Evolutionary conservation across 169 alveolate genomes (phyloP), one percentile per base, ranked within the genome.

Genomic region (Eimeria maxima): DNA sequence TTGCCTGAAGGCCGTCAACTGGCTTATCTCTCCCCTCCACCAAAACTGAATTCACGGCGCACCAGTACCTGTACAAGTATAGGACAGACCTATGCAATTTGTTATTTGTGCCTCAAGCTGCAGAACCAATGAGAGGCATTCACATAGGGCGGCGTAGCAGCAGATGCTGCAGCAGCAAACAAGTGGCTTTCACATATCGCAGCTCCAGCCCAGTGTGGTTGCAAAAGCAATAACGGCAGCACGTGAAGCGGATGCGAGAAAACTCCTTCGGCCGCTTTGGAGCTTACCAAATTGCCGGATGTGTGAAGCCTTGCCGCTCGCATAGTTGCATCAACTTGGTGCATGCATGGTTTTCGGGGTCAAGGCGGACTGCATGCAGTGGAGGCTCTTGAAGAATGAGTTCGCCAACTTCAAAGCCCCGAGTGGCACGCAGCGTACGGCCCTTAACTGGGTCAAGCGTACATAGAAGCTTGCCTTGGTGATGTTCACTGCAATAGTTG

Each of bases 31-130:
- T 20, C 22, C 50, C 45, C 13, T 91, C 90, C 6, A 92, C 73
- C 44, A 92, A 45, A 47, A 78, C 76, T 42, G 95, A 92, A 71
- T 92, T 92, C 74, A 92, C 50, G 8, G 95, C 95, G 92, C 95
- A 92, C 95, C 95, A 92, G 92, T 92, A 92, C 95, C 95, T 91
- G 50, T 11, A 38, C 29, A 60, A 1, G 29, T 78, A 84, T 3
- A 47, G 11, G n/a, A 5, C 33, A 24, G 60, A 6, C 7, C 7
- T 65, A 2, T 33, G n/a, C 6, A n/a, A 18, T 18, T 3, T 20
- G 69, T 18, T 18, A 6, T 24, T 60, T 60, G 3, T 60, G 69
- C 5, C n/a, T 20, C 74, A 24, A 8, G 29, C 55, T 71, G 47
- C 50, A 8, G 47, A 42, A 38, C 47, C 6, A 71, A 27, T 6